Base-by-base conservation (phyloP, 768 basidiomycete species). In the Podaxis pistillaris region DNA sequence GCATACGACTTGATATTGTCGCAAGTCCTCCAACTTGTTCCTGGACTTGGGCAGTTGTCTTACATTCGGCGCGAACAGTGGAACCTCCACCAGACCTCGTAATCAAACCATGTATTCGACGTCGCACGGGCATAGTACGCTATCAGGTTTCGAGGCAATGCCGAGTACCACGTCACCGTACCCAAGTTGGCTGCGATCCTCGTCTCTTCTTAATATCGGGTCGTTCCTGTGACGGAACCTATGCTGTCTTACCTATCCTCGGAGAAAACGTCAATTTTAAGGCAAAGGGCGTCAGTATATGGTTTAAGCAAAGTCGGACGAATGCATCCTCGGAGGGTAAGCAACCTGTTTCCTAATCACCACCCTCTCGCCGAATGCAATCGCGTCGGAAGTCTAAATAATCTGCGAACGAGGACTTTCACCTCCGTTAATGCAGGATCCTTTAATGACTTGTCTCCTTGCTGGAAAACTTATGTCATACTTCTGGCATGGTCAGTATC, bases 301-400 rank as follows among this genome's bases (percentile, higher is more conserved):
- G 87, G 87, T 88, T 88, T 68, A 78, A 78, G 81, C 81, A 36
- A 79, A 85, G 1, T 75, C 86, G 5, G 87, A 87, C 12, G 79
- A 86, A 71, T 86, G 87, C 22, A 83, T 88, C 60, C 81, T 88
- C 24, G 11, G 87, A 88, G 81, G 87, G 86, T 82, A 56, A 46
- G 4, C 7, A n/a, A 17, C n/a, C n/a, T 46, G 17, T 2, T 15
- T 46, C 44, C n/a, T 15, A 8, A n/a, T 17, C 19, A 19, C 6
- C 44, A 46, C 17, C 19, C 19, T 17, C 44, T n/a, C 7, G 15
- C n/a, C 2, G n/a, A 9, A 19, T 46, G 7, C 7, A 46, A 46
- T 7, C 6, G 19, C 5, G n/a, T 46, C 9, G 1, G 44, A 19
- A 33, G 8, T 7, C 33, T 33, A 33, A 9, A 33, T 33, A 33